Percentiles rank a stretch among this genome's conserved stretches.
Evolutionary conservation across 169 alveolate genomes (phyloP).

Genomic region (Eimeria acervulina): DNA sequence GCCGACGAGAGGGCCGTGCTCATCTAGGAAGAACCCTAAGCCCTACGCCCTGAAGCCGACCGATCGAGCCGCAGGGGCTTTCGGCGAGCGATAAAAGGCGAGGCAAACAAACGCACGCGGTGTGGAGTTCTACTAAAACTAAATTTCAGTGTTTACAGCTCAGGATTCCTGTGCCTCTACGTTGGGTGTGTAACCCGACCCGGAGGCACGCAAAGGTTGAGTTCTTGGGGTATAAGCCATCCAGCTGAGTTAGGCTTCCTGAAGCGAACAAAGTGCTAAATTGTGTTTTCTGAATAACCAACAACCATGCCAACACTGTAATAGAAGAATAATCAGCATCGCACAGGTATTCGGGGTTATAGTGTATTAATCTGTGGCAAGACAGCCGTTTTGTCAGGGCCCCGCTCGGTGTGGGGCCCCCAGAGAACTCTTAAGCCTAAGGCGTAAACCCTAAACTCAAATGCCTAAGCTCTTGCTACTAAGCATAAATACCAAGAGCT

Average conservation of each 20-base stretch:
- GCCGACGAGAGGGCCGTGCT: neutral
- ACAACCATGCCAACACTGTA: neutral
- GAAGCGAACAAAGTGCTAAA: neutral
- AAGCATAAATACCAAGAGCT: neutral
- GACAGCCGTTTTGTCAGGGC: neutral
- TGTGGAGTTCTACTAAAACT: neutral
- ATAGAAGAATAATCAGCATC: neutral
- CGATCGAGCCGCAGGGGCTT: neutral
- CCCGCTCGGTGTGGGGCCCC: constrained; percentile 44
- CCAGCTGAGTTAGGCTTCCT: neutral
- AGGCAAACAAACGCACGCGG: neutral
- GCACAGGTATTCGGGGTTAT: neutral
- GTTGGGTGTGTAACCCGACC: too few relatives aligned
- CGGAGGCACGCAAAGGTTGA: too few relatives aligned
- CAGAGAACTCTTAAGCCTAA: neutral
- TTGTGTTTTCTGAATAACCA: neutral
- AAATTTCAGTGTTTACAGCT: neutral
- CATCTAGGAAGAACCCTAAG: neutral
- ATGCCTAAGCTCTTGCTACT: neutral
- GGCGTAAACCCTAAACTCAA: neutral
- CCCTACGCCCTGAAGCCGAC: neutral
- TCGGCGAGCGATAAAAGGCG: neutral
- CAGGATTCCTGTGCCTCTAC: neutral
- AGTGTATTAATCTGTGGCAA: neutral
- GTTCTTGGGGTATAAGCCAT: neutral